Evolutionary conservation across 2,329 filamentous ascomycete species (phyloP).

Genomic region (Neophaeococcomyces mojaviensis): DNA sequence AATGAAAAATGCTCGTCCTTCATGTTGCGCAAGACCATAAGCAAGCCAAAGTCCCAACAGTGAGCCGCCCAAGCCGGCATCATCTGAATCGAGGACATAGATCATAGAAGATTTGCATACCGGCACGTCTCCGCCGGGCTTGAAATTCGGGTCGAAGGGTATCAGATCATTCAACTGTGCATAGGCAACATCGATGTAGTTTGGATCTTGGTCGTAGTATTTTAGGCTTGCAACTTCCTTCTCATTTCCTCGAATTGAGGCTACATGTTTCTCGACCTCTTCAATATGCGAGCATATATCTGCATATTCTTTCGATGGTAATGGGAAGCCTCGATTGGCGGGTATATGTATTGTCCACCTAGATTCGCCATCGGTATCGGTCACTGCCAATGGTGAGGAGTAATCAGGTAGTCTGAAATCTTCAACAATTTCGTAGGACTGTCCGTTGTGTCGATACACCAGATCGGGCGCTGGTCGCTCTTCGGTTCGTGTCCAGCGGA

Average conservation of each 20-base stretch:
- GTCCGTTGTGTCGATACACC: slow-evolving; percentile 28
- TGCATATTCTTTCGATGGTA: slow-evolving; percentile 58
- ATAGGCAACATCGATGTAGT: slow-evolving; percentile 68
- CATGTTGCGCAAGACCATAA: slow-evolving; percentile 68
- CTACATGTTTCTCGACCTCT: slow-evolving; percentile 55
- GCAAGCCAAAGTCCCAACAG: slow-evolving; percentile 77
- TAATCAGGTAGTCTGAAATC: slow-evolving; percentile 55
- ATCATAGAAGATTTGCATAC: slow-evolving; percentile 67
- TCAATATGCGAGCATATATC: slow-evolving; percentile 62
- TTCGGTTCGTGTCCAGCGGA: slow-evolving; percentile 34
- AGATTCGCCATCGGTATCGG: slow-evolving; percentile 55
- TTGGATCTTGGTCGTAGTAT: slow-evolving; percentile 48
- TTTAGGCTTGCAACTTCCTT: slow-evolving; percentile 23
- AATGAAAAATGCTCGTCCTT: slow-evolving; percentile 71
- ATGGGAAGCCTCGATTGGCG: slow-evolving; percentile 56
- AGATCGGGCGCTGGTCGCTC: slow-evolving; percentile 16
- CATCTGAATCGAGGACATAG: slow-evolving; percentile 64
- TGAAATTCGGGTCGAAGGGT: slow-evolving; percentile 28
- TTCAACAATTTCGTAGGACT: slow-evolving; percentile 62
- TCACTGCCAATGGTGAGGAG: slow-evolving; percentile 64
- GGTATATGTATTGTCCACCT: slow-evolving; percentile 82
- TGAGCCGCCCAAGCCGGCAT: slow-evolving; percentile 69
- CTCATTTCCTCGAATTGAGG: slow-evolving; percentile 46
- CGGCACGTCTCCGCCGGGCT: slow-evolving; percentile 27
- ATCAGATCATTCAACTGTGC: slow-evolving; percentile 60